Base-by-base conservation (phyloP, 345 rosid genomes). In the Eucalyptus paniculata region DNA sequence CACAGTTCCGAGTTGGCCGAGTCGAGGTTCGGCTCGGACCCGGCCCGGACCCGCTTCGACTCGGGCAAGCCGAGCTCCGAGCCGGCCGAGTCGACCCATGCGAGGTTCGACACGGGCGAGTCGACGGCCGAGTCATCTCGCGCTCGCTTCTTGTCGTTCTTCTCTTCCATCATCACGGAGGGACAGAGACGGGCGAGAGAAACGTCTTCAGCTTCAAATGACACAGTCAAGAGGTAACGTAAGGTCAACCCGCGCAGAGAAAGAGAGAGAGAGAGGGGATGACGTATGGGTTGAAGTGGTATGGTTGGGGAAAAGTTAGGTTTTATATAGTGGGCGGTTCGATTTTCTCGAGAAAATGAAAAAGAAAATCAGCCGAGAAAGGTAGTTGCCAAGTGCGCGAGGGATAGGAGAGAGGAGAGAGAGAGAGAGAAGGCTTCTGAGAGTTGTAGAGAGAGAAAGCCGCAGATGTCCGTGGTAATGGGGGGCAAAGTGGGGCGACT, bases 1-100 rank as follows among this genome's bases (percentile, higher is more conserved):
- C 42, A 88, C 7, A 90, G 88, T 17, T 42, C 92, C n/a, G 90
- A 89, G 72, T 90, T 89, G n/a, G 56, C 88, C 44, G 88, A 23
- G 15, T 53, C 88, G 65, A 40, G 28, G 13, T 18, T 11, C 83
- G 47, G 15, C 45, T 72, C 85, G 34, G 87, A 87, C 65, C 89
- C 93, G n/a, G 88, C 72, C 8, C 94, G 92, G 86, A 28, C 17
- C 44, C 92, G 91, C 54, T 94, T 92, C 12, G 89, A 58, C 62
- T 90, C 90, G 26, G 89, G 87, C n/a, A 91, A 92, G 54, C 88
- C 88, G 23, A 15, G 49, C 30, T 47, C 65, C 87, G 65, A 87
- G 60, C 88, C 89, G 50, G 60, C 21, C 49, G 83, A 86, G 86
- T 53, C 62, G 23, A 40, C 88, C 18, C 85, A 88, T 16, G 58